phyloP scores from a whole-genome alignment of 2,329 filamentous ascomycete species.

The Colletotrichum ledebouriae region DNA sequence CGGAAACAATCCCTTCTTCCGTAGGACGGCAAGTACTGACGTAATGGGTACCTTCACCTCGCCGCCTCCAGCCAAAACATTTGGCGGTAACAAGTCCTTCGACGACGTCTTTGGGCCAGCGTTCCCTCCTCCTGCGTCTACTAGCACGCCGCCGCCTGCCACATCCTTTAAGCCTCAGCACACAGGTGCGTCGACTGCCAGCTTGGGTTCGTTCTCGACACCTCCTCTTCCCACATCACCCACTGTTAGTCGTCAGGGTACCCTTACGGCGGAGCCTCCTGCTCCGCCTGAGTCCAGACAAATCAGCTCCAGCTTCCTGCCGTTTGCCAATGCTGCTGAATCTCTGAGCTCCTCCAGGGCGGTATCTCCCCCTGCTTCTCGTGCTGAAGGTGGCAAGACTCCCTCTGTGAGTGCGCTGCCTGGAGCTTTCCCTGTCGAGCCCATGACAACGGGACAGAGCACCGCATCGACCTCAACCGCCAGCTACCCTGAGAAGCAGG shows the following conservation, averaged over 20 bases:
- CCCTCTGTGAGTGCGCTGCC: slow-evolving; percentile 48
- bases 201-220: slow-evolving; percentile 65
- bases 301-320: slow-evolving; percentile 81
- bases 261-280: slow-evolving; percentile 67
- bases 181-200: slow-evolving; percentile 68
- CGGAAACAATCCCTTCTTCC: slow-evolving; percentile 96
- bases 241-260: slow-evolving; percentile 72
- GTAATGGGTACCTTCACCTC: slow-evolving; percentile 68
- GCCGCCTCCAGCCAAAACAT: slow-evolving; percentile 58
- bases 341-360: slow-evolving; percentile 83
- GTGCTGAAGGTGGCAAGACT: slow-evolving; percentile 63
- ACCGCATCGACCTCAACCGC: slow-evolving; percentile 50
- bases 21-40: slow-evolving; percentile 73
- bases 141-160: slow-evolving; percentile 60
- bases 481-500: slow-evolving; percentile 48
- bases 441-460: slow-evolving; percentile 53
- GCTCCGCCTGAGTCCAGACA: slow-evolving; percentile 81
- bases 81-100: slow-evolving; percentile 76
- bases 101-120: slow-evolving; percentile 88
- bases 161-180: slow-evolving; percentile 75
- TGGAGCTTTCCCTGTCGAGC: slow-evolving; percentile 55
- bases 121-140: slow-evolving; percentile 61
- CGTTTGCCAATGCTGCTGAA: slow-evolving; percentile 75
- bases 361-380: slow-evolving; percentile 76
- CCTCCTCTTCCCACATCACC: slow-evolving; percentile 70